phyloP scores from a whole-genome alignment of 2,329 filamentous ascomycete genomes.

The Hypoxylon sp. region DNA sequence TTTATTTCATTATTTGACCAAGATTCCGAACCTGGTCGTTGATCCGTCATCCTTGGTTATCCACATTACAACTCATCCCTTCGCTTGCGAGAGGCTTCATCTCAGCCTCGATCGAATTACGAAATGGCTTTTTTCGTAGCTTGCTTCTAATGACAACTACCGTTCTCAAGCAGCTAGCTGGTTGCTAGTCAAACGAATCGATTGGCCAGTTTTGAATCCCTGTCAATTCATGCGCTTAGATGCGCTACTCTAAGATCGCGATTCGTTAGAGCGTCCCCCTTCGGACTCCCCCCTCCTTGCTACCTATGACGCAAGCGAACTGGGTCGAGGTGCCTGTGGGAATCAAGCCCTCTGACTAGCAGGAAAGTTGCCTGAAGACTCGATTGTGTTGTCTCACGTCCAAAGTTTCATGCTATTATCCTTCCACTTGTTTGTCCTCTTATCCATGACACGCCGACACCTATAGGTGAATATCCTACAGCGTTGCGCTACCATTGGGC shows the following conservation, averaged over 20 bases:
- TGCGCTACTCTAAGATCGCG: conserved; percentile 21
- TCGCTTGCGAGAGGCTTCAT: background rate
- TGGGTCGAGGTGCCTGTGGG: background rate
- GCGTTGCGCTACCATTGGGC: conserved; percentile 10
- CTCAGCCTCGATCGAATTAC: background rate
- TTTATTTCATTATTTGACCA: background rate
- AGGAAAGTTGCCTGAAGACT: conserved; percentile 14
- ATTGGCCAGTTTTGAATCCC: conserved; percentile 14
- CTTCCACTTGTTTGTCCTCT: conserved; percentile 15
- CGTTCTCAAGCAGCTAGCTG: background rate
- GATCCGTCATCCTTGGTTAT: background rate
- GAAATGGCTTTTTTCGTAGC: background rate
- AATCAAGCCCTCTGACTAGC: conserved; percentile 8
- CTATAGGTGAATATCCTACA: conserved; percentile 19
- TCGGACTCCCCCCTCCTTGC: conserved; percentile 6
- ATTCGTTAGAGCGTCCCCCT: conserved; percentile 25
- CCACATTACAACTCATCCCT: background rate
- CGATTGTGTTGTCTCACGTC: conserved; percentile 27
- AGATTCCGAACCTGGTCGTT: background rate
- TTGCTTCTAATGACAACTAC: background rate
- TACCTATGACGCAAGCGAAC: conserved; percentile 43
- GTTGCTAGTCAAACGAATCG: conserved; percentile 8
- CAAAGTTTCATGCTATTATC: conserved; percentile 36
- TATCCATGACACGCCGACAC: conserved; percentile 15
- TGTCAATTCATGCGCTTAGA: conserved; percentile 17